Evolutionary conservation across 257 asterid species (phyloP).

Genomic region (Solanum rostratum): DNA sequence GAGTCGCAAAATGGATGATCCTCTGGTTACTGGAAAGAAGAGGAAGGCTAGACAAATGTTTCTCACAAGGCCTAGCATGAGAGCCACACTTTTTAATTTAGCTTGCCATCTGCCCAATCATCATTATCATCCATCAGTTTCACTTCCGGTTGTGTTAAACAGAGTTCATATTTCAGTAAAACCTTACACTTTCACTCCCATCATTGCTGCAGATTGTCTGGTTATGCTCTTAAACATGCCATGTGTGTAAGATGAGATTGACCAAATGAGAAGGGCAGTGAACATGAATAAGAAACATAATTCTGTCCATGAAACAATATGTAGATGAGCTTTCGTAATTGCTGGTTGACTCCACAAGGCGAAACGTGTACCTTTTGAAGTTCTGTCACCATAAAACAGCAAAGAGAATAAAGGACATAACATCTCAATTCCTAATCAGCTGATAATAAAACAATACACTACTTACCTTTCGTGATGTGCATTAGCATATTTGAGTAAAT

Average conservation of each 20-base stretch:
- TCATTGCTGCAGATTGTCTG: background rate
- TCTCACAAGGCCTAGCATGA: slow-evolving; percentile 48
- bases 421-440: background rate
- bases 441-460: background rate
- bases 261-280: slow-evolving; percentile 43
- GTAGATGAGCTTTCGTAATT: slow-evolving; percentile 27
- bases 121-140: background rate
- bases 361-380: background rate
- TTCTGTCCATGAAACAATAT: slow-evolving; percentile 31
- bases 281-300: slow-evolving; percentile 38
- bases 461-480: background rate
- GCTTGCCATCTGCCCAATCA: slow-evolving; percentile 34
- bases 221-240: slow-evolving; percentile 30
- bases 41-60: slow-evolving; percentile 45
- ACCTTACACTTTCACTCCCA: slow-evolving; percentile 32
- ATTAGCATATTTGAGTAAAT: slow-evolving; percentile 16
- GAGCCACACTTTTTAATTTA: slow-evolving; percentile 33
- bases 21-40: slow-evolving; percentile 53
- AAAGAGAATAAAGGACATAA: background rate
- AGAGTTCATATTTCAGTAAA: background rate
- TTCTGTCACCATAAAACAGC: slow-evolving; percentile 3
- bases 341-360: slow-evolving; percentile 22
- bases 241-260: slow-evolving; percentile 31
- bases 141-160: background rate
- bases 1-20: slow-evolving; percentile 51